Evolutionary conservation across 176 grass and related monocot species (phyloP).

Genomic region (Hsuehochloa calcarea): DNA sequence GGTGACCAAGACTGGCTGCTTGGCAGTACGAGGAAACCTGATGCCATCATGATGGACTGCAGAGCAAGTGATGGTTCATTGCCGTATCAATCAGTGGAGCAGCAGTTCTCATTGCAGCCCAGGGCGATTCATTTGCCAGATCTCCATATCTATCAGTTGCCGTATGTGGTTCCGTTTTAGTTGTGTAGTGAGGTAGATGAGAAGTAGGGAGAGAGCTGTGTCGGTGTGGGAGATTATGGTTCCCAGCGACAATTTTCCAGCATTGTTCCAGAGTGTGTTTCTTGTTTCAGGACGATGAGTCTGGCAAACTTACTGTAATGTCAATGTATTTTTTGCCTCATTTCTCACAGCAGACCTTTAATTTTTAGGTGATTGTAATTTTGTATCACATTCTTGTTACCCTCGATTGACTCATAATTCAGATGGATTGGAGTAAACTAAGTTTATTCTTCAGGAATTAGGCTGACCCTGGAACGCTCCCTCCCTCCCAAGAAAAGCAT

Average conservation of each 20-base stretch:
- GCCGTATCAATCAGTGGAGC: constrained; percentile 15
- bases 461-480: background rate
- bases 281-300: background rate
- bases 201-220: constrained; percentile 44
- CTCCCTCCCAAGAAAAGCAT: background rate
- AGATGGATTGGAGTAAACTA: background rate
- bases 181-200: constrained; percentile 26
- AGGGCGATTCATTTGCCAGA: constrained; percentile 31
- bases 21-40: constrained; percentile 21
- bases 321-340: background rate
- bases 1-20: constrained; percentile 43
- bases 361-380: background rate
- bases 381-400: background rate
- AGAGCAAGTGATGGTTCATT: constrained; percentile 31
- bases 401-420: background rate
- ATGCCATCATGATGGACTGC: constrained; percentile 11
- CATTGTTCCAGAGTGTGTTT: constrained; percentile 26
- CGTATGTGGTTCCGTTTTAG: constrained; percentile 54
- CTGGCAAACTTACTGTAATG: background rate
- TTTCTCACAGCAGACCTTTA: background rate
- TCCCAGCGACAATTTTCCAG: constrained; percentile 52
- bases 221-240: constrained; percentile 23
- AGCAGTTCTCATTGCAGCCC: constrained; percentile 39
- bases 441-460: background rate
- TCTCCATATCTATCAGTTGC: constrained; percentile 36